Conservation (phyloP, 148 eudicot genomes). For the Vaccinium macrocarpon region DNA sequence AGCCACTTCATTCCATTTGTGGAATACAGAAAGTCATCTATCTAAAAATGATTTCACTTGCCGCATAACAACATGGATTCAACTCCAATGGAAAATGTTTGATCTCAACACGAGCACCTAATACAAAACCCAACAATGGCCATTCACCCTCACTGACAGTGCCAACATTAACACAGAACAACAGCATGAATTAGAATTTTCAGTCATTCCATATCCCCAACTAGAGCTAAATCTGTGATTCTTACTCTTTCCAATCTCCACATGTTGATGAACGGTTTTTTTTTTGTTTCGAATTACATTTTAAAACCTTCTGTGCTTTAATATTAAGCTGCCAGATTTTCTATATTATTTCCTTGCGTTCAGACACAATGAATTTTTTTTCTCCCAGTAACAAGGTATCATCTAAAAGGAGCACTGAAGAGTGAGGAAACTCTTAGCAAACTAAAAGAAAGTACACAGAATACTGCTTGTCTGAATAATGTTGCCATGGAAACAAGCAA, state of each 20-base stretch:
- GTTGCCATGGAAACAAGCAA: background rate
- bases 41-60: background rate
- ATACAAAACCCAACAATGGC: background rate
- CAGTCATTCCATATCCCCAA: background rate
- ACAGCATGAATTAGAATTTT: constrained; percentile 5
- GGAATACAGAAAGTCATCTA: background rate
- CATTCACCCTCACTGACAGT: background rate
- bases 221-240: background rate
- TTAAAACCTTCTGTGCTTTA: background rate
- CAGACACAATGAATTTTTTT: background rate
- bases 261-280: background rate
- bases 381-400: background rate
- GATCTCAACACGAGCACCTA: background rate
- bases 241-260: background rate
- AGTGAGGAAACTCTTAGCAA: background rate
- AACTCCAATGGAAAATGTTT: background rate
- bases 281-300: background rate
- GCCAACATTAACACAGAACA: background rate
- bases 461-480: background rate
- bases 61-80: background rate
- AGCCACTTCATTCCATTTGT: background rate
- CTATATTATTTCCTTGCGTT: background rate
- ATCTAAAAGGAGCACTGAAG: background rate
- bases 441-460: background rate
- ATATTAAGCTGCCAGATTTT: constrained; percentile 5